Conservation (phyloP, 23 red algal genomes). For the Gracilaria vermiculophylla region DNA sequence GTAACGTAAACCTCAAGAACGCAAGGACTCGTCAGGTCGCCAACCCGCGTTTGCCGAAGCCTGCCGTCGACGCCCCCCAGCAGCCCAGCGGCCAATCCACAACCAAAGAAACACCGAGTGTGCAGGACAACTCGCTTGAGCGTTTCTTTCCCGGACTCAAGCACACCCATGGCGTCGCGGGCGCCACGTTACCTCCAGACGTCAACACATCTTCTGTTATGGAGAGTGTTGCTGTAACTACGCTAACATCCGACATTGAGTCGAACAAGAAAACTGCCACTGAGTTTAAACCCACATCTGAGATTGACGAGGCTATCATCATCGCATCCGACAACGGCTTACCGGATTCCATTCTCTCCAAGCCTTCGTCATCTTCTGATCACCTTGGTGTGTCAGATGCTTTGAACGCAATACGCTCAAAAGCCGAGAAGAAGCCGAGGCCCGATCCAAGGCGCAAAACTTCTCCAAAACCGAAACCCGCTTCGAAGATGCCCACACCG, state of each 20-base stretch:
- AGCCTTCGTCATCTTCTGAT: not conserved
- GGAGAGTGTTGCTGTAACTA: conserved; percentile 13
- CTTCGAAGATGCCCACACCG: not conserved
- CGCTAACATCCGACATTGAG: conserved; percentile 1
- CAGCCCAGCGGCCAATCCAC: not conserved
- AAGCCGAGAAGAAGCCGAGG: not conserved
- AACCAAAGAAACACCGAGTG: not conserved
- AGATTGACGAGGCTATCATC: conserved; percentile 40
- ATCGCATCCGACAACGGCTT: conserved; percentile 23
- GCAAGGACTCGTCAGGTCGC: not conserved
- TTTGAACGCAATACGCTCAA: not conserved
- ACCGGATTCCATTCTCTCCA: conserved; percentile 16
- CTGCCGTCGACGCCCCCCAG: not conserved
- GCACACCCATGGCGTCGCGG: conserved; percentile 44
- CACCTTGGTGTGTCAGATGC: not conserved
- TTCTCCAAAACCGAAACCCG: not conserved
- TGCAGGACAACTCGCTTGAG: conserved; percentile 3
- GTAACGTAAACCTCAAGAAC: not conserved
- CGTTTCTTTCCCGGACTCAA: conserved; percentile 59
- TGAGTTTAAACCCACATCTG: conserved; percentile 33
- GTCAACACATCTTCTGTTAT: conserved; percentile 8
- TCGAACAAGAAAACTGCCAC: not conserved
- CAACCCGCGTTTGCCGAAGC: not conserved
- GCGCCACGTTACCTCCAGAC: conserved; percentile 23
- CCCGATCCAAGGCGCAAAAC: not conserved